Evolutionary conservation across 176 grass and related monocot genomes (phyloP).

Genomic region (Hordeum vulgare): MorexV3_pseudomolecules_assembly NC_058523.1:513649251-513649750

Average conservation of each 20-base stretch:
- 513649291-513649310: background rate
- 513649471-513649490: conserved; percentile 3
- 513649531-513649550: background rate
- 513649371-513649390: background rate
- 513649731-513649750: background rate
- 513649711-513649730: background rate
- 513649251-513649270: background rate
- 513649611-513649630: background rate
- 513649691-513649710: background rate
- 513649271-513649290: background rate
- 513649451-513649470: background rate
- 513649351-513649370: background rate
- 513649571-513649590: background rate
- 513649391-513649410: background rate
- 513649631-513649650: background rate
- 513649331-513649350: background rate
- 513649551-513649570: background rate
- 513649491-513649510: background rate
- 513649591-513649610: background rate
- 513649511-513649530: background rate
- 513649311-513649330: background rate
- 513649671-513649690: background rate
- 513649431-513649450: no score
- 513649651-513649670: background rate
- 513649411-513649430: no score